These are phyloP conservation scores for Metschnikowia similis DNA, from an alignment of 805 yeast species.

Conservation along the genomic window DNA sequence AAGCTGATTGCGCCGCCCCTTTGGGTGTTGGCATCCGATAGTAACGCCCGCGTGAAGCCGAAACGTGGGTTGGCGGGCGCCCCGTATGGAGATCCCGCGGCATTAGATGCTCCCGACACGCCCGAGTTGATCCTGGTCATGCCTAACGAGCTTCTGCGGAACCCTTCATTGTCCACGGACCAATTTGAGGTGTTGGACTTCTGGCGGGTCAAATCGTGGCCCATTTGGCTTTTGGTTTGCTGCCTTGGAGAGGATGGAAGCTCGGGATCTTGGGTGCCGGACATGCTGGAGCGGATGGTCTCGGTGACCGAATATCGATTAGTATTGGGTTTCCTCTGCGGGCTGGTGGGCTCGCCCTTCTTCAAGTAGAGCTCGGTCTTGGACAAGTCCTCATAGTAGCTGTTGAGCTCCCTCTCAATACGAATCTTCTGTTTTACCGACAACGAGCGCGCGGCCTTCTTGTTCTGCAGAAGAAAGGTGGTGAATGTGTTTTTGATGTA, in stretches of 20 bases:
- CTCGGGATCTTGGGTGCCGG: constrained; percentile 2
- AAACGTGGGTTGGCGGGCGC: constrained; percentile 19
- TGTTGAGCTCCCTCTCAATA: constrained; percentile 42
- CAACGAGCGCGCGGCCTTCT: constrained; percentile 24
- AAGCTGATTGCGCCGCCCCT: constrained; percentile 14
- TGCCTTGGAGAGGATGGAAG: constrained; percentile 5
- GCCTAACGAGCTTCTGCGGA: constrained; percentile 24
- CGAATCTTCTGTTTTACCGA: constrained; percentile 38
- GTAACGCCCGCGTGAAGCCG: constrained; percentile 40
- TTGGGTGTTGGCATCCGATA: constrained; percentile 25
- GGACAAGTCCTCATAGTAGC: constrained; percentile 41
- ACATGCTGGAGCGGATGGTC: constrained; percentile 14
- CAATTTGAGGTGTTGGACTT: constrained; percentile 32
- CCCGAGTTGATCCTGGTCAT: constrained; percentile 29
- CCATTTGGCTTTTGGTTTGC: constrained; percentile 1
- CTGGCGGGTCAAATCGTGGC: constrained; percentile 21
- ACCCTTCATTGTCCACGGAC: constrained; percentile 30
- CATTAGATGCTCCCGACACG: constrained; percentile 24
- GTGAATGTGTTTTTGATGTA: constrained; percentile 40
- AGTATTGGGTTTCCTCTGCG: constrained; percentile 6
- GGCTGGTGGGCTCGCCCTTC: constrained; percentile 15
- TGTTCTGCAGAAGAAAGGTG: constrained; percentile 37
- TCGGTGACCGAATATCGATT: constrained; percentile 21
- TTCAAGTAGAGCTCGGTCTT: constrained; percentile 39
- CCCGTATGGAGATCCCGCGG: neutral